These are phyloP conservation scores for Oryza punctata DNA, from an alignment of 176 grass and related monocot species.

Conservation along the genomic window DNA sequence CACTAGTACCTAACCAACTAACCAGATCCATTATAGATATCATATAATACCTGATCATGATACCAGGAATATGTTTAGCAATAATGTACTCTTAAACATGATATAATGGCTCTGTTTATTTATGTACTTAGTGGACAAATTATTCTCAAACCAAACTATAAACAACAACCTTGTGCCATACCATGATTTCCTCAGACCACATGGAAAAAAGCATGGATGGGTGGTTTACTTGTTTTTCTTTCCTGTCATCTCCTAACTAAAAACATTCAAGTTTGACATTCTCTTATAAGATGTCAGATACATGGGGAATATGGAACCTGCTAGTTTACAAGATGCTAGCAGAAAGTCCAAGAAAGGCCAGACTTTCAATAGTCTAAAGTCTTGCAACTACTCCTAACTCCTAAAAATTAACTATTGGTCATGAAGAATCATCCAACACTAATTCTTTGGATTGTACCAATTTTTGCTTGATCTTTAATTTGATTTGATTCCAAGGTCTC, in stretches of 20 bases:
- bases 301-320: slow-evolving; percentile 35
- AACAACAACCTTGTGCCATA: slow-evolving; percentile 14
- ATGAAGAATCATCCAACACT: background rate
- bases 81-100: slow-evolving; percentile 28
- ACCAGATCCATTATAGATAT: slow-evolving; percentile 40
- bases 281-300: slow-evolving; percentile 32
- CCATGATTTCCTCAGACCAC: slow-evolving; percentile 32
- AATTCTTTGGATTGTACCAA: background rate
- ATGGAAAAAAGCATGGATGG: slow-evolving; percentile 28
- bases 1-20: slow-evolving; percentile 44
- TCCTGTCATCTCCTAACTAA: background rate
- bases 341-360: slow-evolving; percentile 12
- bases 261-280: slow-evolving; percentile 43
- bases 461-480: background rate
- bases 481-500: background rate
- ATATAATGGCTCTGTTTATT: slow-evolving; percentile 19
- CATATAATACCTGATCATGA: slow-evolving; percentile 31
- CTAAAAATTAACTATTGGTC: slow-evolving; percentile 9
- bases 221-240: background rate
- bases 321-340: slow-evolving; percentile 8
- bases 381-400: slow-evolving; percentile 1
- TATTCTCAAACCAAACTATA: slow-evolving; percentile 28
- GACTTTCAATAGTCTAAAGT: background rate
- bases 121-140: background rate
- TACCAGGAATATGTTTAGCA: background rate